phyloP scores from a whole-genome alignment of 352 stramenopile genomes.

The Aphanomyces stellatus region DNA sequence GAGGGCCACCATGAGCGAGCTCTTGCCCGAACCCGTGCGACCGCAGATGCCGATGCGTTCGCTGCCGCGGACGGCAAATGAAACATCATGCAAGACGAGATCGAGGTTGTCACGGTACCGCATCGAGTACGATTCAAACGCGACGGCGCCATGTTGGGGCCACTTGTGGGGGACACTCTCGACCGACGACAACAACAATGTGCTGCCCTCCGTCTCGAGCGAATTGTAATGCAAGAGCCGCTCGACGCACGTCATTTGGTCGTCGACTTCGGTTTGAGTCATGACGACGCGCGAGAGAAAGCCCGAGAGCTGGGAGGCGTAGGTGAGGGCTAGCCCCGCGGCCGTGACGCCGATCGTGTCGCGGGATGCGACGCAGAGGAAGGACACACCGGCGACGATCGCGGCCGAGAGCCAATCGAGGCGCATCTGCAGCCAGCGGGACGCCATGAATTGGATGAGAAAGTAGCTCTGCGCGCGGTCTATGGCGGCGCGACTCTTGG shows the following conservation, averaged over 20 bases:
- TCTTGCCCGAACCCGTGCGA: constrained; percentile 61
- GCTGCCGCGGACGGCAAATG: not conserved
- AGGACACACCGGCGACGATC: constrained; percentile 57
- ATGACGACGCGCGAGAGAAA: constrained; percentile 74
- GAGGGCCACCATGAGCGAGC: constrained; percentile 51
- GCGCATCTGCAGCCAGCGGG: constrained; percentile 68
- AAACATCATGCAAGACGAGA: not conserved
- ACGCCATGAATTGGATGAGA: constrained; percentile 65
- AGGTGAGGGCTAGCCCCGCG: constrained; percentile 61
- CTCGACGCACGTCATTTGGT: constrained; percentile 93
- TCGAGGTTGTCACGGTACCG: constrained; percentile 34
- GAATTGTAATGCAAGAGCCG: constrained; percentile 39
- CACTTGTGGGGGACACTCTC: constrained; percentile 26
- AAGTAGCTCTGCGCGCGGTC: constrained; percentile 64
- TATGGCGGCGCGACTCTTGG: constrained; percentile 23
- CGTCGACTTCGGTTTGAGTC: constrained; percentile 55
- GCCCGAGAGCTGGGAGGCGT: constrained; percentile 79
- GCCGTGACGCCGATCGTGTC: constrained; percentile 52
- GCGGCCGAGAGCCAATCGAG: constrained; percentile 61
- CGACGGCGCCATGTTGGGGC: constrained; percentile 54
- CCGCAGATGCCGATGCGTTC: constrained; percentile 28
- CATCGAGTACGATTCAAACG: constrained; percentile 57
- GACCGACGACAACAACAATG: not conserved
- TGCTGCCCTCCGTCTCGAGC: not conserved
- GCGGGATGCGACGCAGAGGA: constrained; percentile 38